Conservation (phyloP, 176 grass and related monocot species). For the Dendrocalamus sinicus region DNA sequence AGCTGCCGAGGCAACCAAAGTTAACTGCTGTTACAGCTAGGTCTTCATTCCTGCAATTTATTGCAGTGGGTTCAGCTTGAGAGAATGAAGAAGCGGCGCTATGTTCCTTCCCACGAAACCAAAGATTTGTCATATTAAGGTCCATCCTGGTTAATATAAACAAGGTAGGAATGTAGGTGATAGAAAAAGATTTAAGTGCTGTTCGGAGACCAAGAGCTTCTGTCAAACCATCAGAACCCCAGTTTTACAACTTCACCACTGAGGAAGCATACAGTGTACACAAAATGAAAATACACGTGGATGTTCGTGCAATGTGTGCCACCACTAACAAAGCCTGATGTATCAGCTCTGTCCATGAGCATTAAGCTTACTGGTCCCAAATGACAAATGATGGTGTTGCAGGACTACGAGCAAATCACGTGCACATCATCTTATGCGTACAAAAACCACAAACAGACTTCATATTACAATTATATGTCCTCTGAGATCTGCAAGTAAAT, state of each 20-base stretch:
- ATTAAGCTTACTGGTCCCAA: conserved; percentile 28
- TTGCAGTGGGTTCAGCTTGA: conserved; percentile 43
- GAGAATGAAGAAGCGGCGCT: conserved; percentile 33
- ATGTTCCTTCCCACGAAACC: conserved; percentile 53
- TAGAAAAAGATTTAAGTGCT: conserved; percentile 8
- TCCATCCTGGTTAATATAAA: conserved; percentile 64
- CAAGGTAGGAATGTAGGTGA: conserved; percentile 27
- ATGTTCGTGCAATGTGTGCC: conserved; percentile 58
- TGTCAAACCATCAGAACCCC: conserved; percentile 34
- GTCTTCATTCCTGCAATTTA: conserved; percentile 55
- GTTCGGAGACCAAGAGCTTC: conserved; percentile 33
- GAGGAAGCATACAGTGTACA: conserved; percentile 64
- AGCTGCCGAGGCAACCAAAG: conserved; percentile 40
- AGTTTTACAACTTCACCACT: conserved; percentile 57
- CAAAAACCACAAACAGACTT: conserved; percentile 10
- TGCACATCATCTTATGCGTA: conserved; percentile 17
- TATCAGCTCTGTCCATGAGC: conserved; percentile 89
- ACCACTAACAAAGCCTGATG: conserved; percentile 89
- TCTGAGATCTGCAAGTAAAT: conserved; percentile 47
- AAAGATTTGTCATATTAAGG: conserved; percentile 66
- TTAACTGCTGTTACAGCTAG: conserved; percentile 41
- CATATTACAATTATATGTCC: conserved; percentile 12
- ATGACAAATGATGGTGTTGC: conserved; percentile 9
- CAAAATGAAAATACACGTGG: conserved; percentile 79
- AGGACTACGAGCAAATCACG: conserved; percentile 27